phyloP scores from a whole-genome alignment of 2,329 filamentous ascomycete genomes.

The Diaporthe humulicola region DNA sequence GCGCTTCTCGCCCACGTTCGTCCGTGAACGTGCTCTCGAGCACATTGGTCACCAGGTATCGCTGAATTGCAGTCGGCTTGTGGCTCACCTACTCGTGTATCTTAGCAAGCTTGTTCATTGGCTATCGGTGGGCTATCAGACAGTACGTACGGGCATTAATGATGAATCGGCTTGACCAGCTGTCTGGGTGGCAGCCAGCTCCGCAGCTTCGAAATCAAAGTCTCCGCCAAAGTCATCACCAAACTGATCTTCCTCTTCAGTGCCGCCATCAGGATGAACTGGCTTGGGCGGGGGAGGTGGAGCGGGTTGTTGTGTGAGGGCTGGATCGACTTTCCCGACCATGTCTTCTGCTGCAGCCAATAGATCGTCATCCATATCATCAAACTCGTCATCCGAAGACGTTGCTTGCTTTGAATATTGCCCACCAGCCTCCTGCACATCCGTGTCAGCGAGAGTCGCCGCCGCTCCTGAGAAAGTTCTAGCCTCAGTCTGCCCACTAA shows the following conservation, averaged over 20 bases:
- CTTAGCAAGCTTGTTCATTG: slow-evolving; percentile 68
- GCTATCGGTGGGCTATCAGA: slow-evolving; percentile 43
- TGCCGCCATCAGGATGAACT: slow-evolving; percentile 54
- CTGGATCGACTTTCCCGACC: slow-evolving; percentile 52
- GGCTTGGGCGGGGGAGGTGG: slow-evolving; percentile 33
- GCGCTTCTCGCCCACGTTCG: slow-evolving; percentile 68
- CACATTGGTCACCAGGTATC: slow-evolving; percentile 85
- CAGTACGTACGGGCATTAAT: slow-evolving; percentile 67
- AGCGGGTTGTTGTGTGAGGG: slow-evolving; percentile 40
- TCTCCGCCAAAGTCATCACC: slow-evolving; percentile 82
- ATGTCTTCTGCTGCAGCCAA: slow-evolving; percentile 62
- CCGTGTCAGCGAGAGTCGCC: slow-evolving; percentile 13
- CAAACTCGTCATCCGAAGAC: slow-evolving; percentile 70
- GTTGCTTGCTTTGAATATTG: slow-evolving; percentile 18
- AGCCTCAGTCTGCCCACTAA: slow-evolving; percentile 44
- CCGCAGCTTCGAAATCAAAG: slow-evolving; percentile 82
- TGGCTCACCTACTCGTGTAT: slow-evolving; percentile 71
- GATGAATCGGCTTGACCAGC: slow-evolving; percentile 48
- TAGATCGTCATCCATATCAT: slow-evolving; percentile 74
- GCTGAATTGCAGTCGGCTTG: slow-evolving; percentile 83
- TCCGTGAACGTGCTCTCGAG: slow-evolving; percentile 77
- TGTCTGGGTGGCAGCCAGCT: slow-evolving; percentile 80
- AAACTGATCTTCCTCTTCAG: slow-evolving; percentile 59
- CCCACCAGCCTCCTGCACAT: neutral
- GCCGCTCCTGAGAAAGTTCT: slow-evolving; percentile 19